Base-by-base conservation (phyloP, 331 rosid genomes). In the Arachis monticola region DNA sequence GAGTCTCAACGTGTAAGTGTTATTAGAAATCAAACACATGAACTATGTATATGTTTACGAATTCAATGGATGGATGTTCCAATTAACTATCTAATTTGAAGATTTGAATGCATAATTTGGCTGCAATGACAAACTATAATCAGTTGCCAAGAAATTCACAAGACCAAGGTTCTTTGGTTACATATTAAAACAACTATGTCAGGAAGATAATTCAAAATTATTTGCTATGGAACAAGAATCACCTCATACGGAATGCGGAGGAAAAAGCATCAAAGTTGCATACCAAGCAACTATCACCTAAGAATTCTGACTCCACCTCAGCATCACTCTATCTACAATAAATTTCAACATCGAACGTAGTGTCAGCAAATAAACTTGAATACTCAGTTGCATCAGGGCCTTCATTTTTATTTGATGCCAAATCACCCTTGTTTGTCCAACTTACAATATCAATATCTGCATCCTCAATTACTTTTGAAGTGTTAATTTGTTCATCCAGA, bases 301-400 rank as follows among this genome's bases (percentile, higher is more conserved):
- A 60, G 61, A 83, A 81, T 22, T 81, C 88, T 7, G 97, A 90
- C 64, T 92, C 97, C 67, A 81, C 96, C 83, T 92, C 97, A 10
- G 82, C 88, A 77, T 88, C 97, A 67, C 95, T 83, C 69, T 79
- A 51, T 81, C 88, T 87, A 51, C 88, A 80, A 67, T 82, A 67
- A 64, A 81, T 83, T 57, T 87, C 92, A 8, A 67, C 71, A 55
- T 86, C 92, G 57, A 90, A 89, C 0, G 42, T 17, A 38, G 97
- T 86, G 76, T 82, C 83, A 0, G 86, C 96, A 76, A 94, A 94
- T 5, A 97, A 94, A 78, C 96, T 92, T 60, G 97, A 94, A 79
- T 86, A 79, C 74, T 92, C 97, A 59, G 92, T 92, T 59, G 91
- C 97, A 75, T 92, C 89, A 17, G 91, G 91, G 66, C 92, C 97